Base-by-base conservation (phyloP, 495 filamentous ascomycete species). In the Aspergillus heteromorphus region DNA sequence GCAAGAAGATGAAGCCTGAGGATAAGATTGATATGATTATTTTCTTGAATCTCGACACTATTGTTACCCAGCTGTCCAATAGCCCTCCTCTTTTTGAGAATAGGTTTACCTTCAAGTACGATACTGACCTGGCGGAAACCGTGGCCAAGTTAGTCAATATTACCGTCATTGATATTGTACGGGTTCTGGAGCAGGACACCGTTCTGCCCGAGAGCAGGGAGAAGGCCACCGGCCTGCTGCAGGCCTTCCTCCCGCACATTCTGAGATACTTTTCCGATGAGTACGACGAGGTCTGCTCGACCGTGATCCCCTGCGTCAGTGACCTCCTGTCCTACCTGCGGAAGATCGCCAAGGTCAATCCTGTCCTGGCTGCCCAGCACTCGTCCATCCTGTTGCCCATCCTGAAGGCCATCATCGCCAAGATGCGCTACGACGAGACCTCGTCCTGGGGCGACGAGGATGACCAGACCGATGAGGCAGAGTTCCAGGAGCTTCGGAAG, bases 351-450 rank as follows among this genome's bases (percentile, higher is more conserved):
- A 88, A 83, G 62, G 54, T 65, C 17, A 81, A 77, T 45, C 75
- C 77, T 40, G 76, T 79, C 11, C 70, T 92, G 19, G 81, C 86
- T 7, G 67, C 79, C 30, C 79, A 83, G 31, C 91, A 95, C 64
- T 76, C 84, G 5, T 73, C 81, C 8, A 92, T 95, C 76, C 78
- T 99, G 8, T 84, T 86, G 13, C 86, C 89, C 0, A 88, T 99
- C 51, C 75, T 99, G 40, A 88, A 90, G 63, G 92, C 92, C 11
- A 92, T 97, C 52, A 85, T 97, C 51, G 72, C 81, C 18, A 99
- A 97, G 77, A 96, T 96, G 88, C 85, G 92, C 60, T 97, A 93
- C 64, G 95, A 97, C 61, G 91, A 96, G 63, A 95, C 93, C 10
- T 85, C 89, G 0, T 86, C 82, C 21, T 99, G 93, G 95, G 92